Evolutionary conservation across 345 rosid species (phyloP).

Genomic region (Atalantia buxifolia): DNA sequence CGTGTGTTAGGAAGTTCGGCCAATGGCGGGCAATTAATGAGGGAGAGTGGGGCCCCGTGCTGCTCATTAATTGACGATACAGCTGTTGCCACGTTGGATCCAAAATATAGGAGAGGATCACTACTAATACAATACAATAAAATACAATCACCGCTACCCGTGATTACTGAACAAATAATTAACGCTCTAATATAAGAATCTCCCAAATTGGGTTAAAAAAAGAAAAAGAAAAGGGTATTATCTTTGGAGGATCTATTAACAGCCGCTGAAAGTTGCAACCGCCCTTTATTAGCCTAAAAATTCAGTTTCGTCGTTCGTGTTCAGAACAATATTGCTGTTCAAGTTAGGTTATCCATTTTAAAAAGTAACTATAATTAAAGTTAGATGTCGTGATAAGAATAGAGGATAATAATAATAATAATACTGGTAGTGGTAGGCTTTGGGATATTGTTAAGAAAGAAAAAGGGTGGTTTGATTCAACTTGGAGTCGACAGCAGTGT

Average conservation of each 20-base stretch:
- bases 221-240: neutral
- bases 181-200: neutral
- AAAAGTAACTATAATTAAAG: neutral
- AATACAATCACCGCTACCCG: neutral
- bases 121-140: neutral
- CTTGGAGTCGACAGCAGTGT: neutral
- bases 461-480: neutral
- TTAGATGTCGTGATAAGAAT: neutral
- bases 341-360: too few species aligned
- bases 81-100: conserved; percentile 28
- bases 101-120: neutral
- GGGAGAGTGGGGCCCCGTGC: neutral
- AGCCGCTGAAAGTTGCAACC: neutral
- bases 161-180: conserved; percentile 1
- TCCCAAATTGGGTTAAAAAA: too few species aligned
- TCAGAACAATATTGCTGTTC: neutral
- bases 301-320: too few species aligned
- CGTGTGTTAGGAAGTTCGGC: neutral
- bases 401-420: neutral
- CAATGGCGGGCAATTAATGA: conserved; percentile 37
- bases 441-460: neutral
- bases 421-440: neutral
- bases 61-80: neutral
- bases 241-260: neutral
- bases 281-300: neutral